Base-by-base conservation (phyloP, 352 stramenopile genomes). In the Pythium inflatum region DNA sequence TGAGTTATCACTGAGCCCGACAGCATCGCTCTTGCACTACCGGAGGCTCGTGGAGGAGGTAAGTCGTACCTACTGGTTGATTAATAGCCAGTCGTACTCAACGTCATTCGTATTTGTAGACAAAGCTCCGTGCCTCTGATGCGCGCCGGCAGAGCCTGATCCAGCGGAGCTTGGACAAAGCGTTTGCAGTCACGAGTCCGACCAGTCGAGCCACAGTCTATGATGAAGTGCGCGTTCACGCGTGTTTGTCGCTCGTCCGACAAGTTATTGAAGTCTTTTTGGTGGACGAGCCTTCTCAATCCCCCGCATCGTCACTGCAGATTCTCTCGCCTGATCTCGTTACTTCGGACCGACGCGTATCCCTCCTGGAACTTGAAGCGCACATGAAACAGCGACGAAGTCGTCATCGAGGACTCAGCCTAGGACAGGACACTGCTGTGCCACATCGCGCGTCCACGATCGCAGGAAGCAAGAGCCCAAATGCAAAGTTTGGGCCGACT, bases 221-320 rank as follows among this genome's bases (percentile, higher is more conserved):
- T 49, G 75, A 89, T 46, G 83, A 91, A 70, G 60, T 83, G 1
- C 81, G 77, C 5, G 78, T 90, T 5, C 83, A 91, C 33, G 78
- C 81, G 9, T 89, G 74, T 34, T 62, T 92, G 16, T 78, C 73
- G 3, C 43, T 90, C 3, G 70, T 91, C 28, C 75, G 78, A 0
- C 79, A 84, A 40, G 63, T 89, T 41, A 79, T 93, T 34, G 82
- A 93, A 18, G 71, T 71, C 12, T 93, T 92, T 51, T 66, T 93
- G 9, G 60, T 80, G 22, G 70, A 78, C 27, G 75, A 79, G 3
- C 5, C 51, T 2, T 53, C 25, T 9, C 53, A 77, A n/a, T n/a
- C n/a, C n/a, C n/a, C n/a, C n/a, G n/a, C 27, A 1, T 27, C 41
- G 1, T 58, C 49, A 4, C 24, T 67, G 8, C 74, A 80, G 18